A percentile compares a stretch with the other conserved stretches of the same genome.
phyloP scores from a whole-genome alignment of 139 green algal species.

The Desmodesmus armatus region DNA sequence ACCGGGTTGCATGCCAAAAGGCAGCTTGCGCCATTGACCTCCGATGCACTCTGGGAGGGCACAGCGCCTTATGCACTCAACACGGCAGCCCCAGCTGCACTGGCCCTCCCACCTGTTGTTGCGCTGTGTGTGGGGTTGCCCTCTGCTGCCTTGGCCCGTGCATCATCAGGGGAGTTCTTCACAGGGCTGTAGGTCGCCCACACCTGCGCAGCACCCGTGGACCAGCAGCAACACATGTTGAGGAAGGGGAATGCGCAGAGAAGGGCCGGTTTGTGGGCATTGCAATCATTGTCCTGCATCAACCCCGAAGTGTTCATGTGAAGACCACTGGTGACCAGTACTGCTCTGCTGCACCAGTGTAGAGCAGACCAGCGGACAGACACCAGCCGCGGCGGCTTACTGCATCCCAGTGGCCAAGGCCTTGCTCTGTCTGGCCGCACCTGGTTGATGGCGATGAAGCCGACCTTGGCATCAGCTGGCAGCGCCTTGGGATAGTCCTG shows the following conservation, averaged over 20 bases:
- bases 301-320: no score
- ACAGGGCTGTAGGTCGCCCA: constrained; percentile 97
- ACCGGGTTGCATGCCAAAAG: no score
- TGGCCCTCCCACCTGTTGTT: constrained; percentile 78
- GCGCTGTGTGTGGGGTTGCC: constrained; percentile 88
- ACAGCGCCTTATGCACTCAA: not conserved
- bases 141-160: constrained; percentile 80
- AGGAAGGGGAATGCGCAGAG: no score
- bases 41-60: no score
- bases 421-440: constrained; percentile 33
- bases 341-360: no score
- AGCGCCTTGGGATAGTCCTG: constrained; percentile 93
- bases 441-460: constrained; percentile 96
- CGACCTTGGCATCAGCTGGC: constrained; percentile 76
- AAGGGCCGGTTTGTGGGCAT: no score
- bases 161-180: constrained; percentile 95
- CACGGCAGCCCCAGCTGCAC: constrained; percentile 46
- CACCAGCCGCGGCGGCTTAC: no score
- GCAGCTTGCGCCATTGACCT: no score
- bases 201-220: constrained; percentile 60
- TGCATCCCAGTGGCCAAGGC: no score
- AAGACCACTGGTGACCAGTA: no score
- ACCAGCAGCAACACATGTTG: not conserved
- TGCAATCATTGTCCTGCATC: no score
- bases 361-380: not conserved